Percentiles rank a stretch among this genome's conserved stretches.
phyloP scores from a whole-genome alignment of 2,329 filamentous ascomycete genomes.

The Parastagonospora nodorum region DNA sequence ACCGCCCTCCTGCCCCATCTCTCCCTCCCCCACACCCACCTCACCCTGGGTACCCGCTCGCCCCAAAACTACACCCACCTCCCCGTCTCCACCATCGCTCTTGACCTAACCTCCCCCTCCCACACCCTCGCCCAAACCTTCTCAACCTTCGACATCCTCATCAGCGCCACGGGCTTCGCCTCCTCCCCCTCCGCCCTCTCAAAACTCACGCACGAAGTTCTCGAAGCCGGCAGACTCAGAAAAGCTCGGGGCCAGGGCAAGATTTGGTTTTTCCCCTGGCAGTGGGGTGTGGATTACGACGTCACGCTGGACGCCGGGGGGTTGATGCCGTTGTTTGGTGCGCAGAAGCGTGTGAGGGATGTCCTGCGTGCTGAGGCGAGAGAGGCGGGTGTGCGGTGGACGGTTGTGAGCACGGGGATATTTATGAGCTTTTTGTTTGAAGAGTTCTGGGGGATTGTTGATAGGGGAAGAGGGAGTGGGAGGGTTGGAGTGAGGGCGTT shows the following conservation, averaged over 20 bases:
- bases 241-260: slow-evolving; percentile 3
- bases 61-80: slow-evolving; percentile 48
- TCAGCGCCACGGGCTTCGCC: slow-evolving; percentile 67
- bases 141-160: slow-evolving; percentile 57
- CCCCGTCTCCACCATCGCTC: slow-evolving; percentile 35
- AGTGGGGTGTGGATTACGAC: slow-evolving; percentile 76
- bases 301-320: slow-evolving; percentile 60
- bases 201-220: slow-evolving; percentile 62
- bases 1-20: slow-evolving; percentile 60
- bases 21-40: slow-evolving; percentile 50
- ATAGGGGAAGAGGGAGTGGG: slow-evolving; percentile 27
- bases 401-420: slow-evolving; percentile 70
- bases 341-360: slow-evolving; percentile 58
- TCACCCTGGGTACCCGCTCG: slow-evolving; percentile 62
- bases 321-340: slow-evolving; percentile 69
- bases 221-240: slow-evolving; percentile 55
- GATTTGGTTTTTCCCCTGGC: slow-evolving; percentile 68
- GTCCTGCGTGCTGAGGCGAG: slow-evolving; percentile 29
- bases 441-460: slow-evolving; percentile 65
- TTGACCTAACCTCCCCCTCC: slow-evolving; percentile 50
- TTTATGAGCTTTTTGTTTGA: slow-evolving; percentile 75
- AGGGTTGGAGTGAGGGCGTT: slow-evolving; percentile 57
- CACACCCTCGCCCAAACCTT: slow-evolving; percentile 42
- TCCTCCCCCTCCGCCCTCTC: slow-evolving; percentile 60
- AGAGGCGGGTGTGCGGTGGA: slow-evolving; percentile 58